Evolutionary conservation across 192 early-diverging fungal genomes (phyloP), one percentile per base, ranked within the genome.

Genomic region (Linnemannia hyalina): DNA sequence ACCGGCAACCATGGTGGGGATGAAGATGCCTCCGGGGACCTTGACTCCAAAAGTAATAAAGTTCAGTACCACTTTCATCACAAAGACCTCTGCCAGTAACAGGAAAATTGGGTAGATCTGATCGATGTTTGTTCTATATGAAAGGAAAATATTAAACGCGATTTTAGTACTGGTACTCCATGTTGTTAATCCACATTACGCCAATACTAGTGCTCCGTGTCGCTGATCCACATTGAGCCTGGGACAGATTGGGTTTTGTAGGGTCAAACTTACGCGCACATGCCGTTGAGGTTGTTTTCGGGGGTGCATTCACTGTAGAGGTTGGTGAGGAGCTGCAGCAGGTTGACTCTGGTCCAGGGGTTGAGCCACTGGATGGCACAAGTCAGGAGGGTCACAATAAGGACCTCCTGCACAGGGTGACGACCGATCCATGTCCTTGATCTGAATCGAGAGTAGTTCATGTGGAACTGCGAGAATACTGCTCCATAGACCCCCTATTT

Each of bases 1-100:
- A 5, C 97, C 97, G 36, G 96, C 94, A 23, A 93, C 95, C 95
- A 97, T 97, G 15, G 96, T 95, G 11, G 97, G 97, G 60, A 96
- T 91, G 77, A 96, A 96, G 75, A 96, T 94, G 47, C 97, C 97
- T 42, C 92, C 94, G 15, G 97, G 97, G 11, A 97, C 94, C 23
- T 92, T 88, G 71, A 94, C 82, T 0, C 96, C 97, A 87, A 95
- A 95, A 1, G 96, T 95, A 11, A 96, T 82, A 10, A 93, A 85
- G 23, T 93, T 95, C 41, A 97, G 80, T 16, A 89, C 68, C 29
- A 95, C 89, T 63, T 95, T 86, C 75, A 86, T 81, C 63, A 75
- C 60, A 70, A 86, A 86, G 10, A 86, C 65, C 23, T 86, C 35
- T 18, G 84, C 84, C 29, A 86, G 49, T n/a, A 86, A 44, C 11